Evolutionary conservation across 129 eudicot species (phyloP).

Genomic region (Sambucus nigra): DNA sequence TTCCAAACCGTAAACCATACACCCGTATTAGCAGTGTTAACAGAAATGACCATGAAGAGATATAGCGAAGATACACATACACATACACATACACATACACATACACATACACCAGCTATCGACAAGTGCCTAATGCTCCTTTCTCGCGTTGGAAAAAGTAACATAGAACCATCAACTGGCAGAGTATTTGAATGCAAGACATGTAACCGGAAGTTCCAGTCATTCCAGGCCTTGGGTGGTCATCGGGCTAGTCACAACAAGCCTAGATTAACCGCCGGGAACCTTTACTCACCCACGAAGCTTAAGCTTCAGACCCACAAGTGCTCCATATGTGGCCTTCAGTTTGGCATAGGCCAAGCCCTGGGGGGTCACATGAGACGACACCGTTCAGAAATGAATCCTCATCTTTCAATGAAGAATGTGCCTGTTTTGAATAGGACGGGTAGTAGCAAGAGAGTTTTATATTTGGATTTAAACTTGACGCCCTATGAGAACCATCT

Average conservation of each 20-base stretch:
- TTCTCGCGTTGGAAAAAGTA: background rate
- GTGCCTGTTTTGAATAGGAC: conserved; percentile 3
- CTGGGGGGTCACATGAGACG: background rate
- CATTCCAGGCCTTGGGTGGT: conserved; percentile 25
- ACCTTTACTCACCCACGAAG: too few relatives aligned
- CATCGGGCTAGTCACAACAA: conserved; percentile 4
- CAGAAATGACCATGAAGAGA: conserved; percentile 7
- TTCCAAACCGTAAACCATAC: background rate
- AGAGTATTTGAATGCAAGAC: conserved; percentile 11
- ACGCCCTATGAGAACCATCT: conserved; percentile 26
- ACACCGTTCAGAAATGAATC: background rate
- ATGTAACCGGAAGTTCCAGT: conserved; percentile 11
- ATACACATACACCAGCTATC: background rate
- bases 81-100: background rate
- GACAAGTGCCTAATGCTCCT: background rate
- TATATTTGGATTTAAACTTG: conserved; percentile 41
- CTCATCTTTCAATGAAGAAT: too few relatives aligned
- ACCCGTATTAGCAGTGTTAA: too few relatives aligned
- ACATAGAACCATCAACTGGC: background rate
- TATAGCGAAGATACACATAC: background rate
- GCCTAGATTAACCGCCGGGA: background rate
- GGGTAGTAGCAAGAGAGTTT: conserved; percentile 15
- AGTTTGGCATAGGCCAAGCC: background rate
- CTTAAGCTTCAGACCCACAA: conserved; percentile 11
- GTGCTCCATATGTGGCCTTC: background rate